Conservation (phyloP, 1,284 basidiomycete species). For the Gomphus bonarii region DNA sequence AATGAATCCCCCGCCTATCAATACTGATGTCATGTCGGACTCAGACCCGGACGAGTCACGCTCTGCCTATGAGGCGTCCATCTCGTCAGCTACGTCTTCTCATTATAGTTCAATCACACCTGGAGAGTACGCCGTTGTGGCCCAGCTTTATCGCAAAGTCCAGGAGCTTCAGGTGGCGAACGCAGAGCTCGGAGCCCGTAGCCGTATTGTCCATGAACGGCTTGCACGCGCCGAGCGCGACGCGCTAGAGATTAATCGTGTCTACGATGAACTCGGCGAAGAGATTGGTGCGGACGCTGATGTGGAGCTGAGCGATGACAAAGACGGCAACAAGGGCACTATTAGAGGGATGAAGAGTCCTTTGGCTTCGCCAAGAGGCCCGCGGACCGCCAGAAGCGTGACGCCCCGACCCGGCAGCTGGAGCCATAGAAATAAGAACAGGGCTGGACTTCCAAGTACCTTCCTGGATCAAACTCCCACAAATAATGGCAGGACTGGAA, state of each 20-base stretch:
- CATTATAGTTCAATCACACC: constrained; percentile 11
- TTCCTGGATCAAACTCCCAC: neutral
- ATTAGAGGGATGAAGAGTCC: neutral
- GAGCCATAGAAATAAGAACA: neutral
- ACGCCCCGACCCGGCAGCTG: constrained; percentile 1
- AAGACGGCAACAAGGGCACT: neutral
- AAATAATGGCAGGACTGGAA: neutral
- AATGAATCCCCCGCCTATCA: neutral
- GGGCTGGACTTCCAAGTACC: neutral
- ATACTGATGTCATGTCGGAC: neutral
- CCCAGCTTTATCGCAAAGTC: constrained; percentile 69
- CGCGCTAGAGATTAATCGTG: constrained; percentile 53
- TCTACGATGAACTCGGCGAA: constrained; percentile 52
- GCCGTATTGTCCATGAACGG: constrained; percentile 47
- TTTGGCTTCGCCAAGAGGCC: neutral
- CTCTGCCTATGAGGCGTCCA: neutral
- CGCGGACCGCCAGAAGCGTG: neutral
- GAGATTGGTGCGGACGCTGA: constrained; percentile 9
- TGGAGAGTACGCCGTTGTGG: constrained; percentile 46
- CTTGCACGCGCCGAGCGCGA: constrained; percentile 62
- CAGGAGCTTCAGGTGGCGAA: constrained; percentile 72
- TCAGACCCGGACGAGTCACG: neutral
- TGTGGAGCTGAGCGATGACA: neutral
- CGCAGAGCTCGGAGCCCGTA: constrained; percentile 55
- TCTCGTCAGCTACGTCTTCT: neutral